Percentiles rank a stretch among this genome's conserved stretches.
Conservation (phyloP, 1,284 basidiomycete genomes). For the Melampsora larici-populina region DNA sequence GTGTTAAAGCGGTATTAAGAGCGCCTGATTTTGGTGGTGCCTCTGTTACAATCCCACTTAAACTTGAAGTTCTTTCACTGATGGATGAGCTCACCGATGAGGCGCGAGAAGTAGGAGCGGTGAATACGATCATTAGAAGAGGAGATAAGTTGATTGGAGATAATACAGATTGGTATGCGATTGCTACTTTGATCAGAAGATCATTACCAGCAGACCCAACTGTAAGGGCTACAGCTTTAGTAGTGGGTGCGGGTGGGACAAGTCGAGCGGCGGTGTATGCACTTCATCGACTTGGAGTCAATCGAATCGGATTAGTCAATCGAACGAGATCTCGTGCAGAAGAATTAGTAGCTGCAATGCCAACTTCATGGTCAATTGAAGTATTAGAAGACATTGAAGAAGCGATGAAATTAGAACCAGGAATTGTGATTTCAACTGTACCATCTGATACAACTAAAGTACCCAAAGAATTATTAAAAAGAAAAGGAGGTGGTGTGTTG, state of each 20-base stretch:
- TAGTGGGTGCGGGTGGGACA: constrained; percentile 89
- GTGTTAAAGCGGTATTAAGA: constrained; percentile 62
- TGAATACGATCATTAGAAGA: constrained; percentile 79
- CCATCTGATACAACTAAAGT: constrained; percentile 51
- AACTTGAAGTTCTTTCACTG: constrained; percentile 76
- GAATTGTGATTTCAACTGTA: constrained; percentile 55
- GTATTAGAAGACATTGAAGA: constrained; percentile 54
- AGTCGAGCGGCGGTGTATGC: constrained; percentile 88
- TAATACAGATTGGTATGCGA: constrained; percentile 90
- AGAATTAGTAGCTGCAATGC: constrained; percentile 67
- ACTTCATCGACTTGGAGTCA: constrained; percentile 66
- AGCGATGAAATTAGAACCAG: constrained; percentile 53
- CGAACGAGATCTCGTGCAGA: constrained; percentile 71
- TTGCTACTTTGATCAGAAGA: constrained; percentile 60
- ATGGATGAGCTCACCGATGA: constrained; percentile 73
- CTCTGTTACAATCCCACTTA: constrained; percentile 91
- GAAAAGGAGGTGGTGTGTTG: constrained; percentile 62
- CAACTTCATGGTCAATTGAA: constrained; percentile 61
- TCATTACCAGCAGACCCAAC: constrained; percentile 48
- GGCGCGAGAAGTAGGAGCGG: constrained; percentile 78
- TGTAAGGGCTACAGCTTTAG: constrained; percentile 61
- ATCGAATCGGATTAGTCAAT: constrained; percentile 77
- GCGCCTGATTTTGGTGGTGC: constrained; percentile 84
- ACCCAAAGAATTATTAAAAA: constrained; percentile 57
- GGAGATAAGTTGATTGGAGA: constrained; percentile 67